Percentiles rank a stretch among this genome's conserved stretches.
Evolutionary conservation across 495 filamentous ascomycete genomes (phyloP).

Genomic region (Aspergillus nanangensis): DNA sequence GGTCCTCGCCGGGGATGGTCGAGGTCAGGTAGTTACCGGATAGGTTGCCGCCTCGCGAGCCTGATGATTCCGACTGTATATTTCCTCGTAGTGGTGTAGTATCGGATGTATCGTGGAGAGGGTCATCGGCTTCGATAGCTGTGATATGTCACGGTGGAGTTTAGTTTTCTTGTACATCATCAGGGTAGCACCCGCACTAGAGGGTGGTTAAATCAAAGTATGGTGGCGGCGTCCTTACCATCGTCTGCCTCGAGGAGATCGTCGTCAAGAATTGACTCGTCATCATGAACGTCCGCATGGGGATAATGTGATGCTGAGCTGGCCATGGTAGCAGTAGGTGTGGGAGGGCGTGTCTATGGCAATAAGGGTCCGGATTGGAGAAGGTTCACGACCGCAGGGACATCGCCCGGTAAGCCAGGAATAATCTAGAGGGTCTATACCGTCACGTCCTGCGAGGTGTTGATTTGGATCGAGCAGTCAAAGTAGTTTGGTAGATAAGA

Average conservation of each 20-base stretch:
- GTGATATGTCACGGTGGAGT: too few relatives aligned
- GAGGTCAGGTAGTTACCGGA: conserved; percentile 72
- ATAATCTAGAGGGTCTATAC: neutral
- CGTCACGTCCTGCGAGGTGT: too few relatives aligned
- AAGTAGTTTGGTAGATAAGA: too few relatives aligned
- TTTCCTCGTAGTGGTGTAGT: conserved; percentile 76
- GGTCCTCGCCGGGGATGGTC: conserved; percentile 88
- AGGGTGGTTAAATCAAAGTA: neutral
- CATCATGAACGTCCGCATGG: conserved; percentile 35
- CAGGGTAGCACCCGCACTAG: too few relatives aligned
- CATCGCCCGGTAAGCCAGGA: conserved; percentile 11
- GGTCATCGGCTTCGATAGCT: conserved; percentile 92
- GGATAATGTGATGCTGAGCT: conserved; percentile 36
- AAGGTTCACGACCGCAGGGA: conserved; percentile 6
- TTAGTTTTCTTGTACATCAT: too few relatives aligned
- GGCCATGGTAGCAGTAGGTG: conserved; percentile 40
- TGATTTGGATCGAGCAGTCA: too few relatives aligned
- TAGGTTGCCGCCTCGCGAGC: conserved; percentile 42
- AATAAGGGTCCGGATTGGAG: neutral
- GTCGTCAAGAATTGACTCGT: conserved; percentile 72
- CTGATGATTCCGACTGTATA: conserved; percentile 53
- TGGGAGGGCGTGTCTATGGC: neutral
- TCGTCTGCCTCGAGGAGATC: conserved; percentile 96
- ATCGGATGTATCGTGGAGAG: conserved; percentile 63
- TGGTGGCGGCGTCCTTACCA: conserved; percentile 46